A percentile compares a stretch with the other conserved stretches of the same genome.
These are phyloP conservation scores for Taiozyma sp. DNA, from an alignment of 1,139 yeast genomes.

Conservation along the genomic window DNA sequence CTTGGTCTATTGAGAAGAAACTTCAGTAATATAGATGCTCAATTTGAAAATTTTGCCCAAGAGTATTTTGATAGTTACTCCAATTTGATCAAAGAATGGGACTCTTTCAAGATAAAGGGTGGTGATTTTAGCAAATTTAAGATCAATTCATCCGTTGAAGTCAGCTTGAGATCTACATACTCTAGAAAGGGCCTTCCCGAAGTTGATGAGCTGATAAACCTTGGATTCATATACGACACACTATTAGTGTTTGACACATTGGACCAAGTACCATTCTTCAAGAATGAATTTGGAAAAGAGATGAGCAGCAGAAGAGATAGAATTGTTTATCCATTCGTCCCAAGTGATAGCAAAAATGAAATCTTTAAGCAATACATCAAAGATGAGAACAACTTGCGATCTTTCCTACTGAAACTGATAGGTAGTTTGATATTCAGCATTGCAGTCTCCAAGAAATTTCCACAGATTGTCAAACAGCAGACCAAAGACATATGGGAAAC, in stretches of 20 bases:
- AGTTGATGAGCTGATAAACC: slow-evolving; percentile 33
- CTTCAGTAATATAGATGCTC: slow-evolving; percentile 60
- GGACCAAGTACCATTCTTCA: slow-evolving; percentile 56
- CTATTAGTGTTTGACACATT: slow-evolving; percentile 76
- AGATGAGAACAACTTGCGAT: slow-evolving; percentile 39
- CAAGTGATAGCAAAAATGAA: slow-evolving; percentile 24
- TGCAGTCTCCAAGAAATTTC: slow-evolving; percentile 42
- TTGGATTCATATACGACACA: slow-evolving; percentile 76
- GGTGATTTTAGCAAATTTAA: slow-evolving; percentile 53
- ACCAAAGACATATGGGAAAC: slow-evolving; percentile 81
- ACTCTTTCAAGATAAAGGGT: slow-evolving; percentile 32
- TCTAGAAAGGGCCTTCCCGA: slow-evolving; percentile 21
- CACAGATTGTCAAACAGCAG: slow-evolving; percentile 39
- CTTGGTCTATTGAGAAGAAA: slow-evolving; percentile 69
- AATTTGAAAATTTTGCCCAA: slow-evolving; percentile 57
- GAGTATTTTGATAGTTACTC: slow-evolving; percentile 51
- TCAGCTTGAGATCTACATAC: slow-evolving; percentile 58
- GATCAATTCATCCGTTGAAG: slow-evolving; percentile 83
- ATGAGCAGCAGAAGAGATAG: slow-evolving; percentile 70
- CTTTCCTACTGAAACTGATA: slow-evolving; percentile 56
- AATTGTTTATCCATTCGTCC: slow-evolving; percentile 61
- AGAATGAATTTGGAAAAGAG: slow-evolving; percentile 65
- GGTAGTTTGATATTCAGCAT: slow-evolving; percentile 72
- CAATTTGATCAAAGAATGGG: slow-evolving; percentile 58
- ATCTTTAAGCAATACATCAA: slow-evolving; percentile 23